Base-by-base conservation (phyloP, 2,329 filamentous ascomycete genomes). In the Diaporthe batatas region DNA sequence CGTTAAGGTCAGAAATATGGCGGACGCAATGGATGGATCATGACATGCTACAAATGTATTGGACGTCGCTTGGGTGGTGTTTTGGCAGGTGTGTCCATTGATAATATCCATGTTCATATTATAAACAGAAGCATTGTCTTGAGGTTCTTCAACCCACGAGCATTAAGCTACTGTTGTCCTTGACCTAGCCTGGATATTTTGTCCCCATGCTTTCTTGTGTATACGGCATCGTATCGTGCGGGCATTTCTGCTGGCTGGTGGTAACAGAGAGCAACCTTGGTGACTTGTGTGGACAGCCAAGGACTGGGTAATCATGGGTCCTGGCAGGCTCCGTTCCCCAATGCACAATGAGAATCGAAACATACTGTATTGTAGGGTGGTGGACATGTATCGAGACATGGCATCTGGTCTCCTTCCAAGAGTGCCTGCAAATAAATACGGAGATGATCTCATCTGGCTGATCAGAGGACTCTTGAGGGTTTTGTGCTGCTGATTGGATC, bases 1-100 rank as follows among this genome's bases (percentile, higher is more conserved):
- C 34, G 25, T 39, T 18, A 25, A 58, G 6, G 25, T 25, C 7
- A 36, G 18, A 32, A 44, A 36, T 29, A 59, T 18, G 65, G 16
- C 23, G 65, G 34, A 70, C 25, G 29, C 21, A 49, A 39, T 70
- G 65, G 47, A 70, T 58, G 21, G 54, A 25, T n/a, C 44, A 70
- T 42, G 49, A 70, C 39, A 58, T 34, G 49, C 32, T 70, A 58
- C 44, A 51, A 54, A 51, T 70, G 55, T 23, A 36, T 25, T 12
- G 42, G 16, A 59, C 21, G 39, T 47, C 10, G 29, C 7, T n/a
- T 44, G 36, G 42, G 51, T 39, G 29, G 36, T 39, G 36, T 12
- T 51, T 39, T 36, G 54, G 67, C 42, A 36, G 12, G 39, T 57
- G 5, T 55, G 54, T 44, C 42, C 18, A 16, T 29, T n/a, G 34